Conservation (phyloP, 2,329 filamentous ascomycete species). For the Ceratocystis lukuohia region DNA sequence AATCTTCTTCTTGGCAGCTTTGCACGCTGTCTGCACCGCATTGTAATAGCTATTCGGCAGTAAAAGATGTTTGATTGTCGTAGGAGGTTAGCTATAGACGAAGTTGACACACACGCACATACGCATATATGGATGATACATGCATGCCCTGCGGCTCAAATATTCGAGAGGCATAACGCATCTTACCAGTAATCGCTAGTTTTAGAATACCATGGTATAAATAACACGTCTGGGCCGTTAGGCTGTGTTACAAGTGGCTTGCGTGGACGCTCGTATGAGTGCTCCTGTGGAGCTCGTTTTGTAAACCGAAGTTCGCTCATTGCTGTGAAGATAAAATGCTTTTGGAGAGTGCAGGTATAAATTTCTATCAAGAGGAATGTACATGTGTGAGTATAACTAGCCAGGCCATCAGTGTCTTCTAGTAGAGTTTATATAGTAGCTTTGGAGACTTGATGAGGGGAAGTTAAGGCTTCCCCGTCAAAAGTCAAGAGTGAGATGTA, state of each 20-base stretch:
- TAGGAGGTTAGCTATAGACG: neutral
- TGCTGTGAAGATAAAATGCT: neutral
- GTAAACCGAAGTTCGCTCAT: neutral
- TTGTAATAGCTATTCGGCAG: constrained; percentile 12
- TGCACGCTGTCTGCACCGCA: constrained; percentile 10
- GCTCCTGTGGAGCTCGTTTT: constrained; percentile 6
- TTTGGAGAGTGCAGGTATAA: neutral
- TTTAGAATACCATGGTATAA: constrained; percentile 10
- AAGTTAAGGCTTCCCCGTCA: neutral
- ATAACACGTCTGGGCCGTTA: neutral
- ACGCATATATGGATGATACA: neutral
- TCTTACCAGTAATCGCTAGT: constrained; percentile 15
- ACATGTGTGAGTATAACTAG: neutral
- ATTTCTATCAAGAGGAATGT: no score
- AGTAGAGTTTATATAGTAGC: neutral
- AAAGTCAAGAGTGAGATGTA: neutral
- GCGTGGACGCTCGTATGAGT: constrained; percentile 10
- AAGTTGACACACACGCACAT: neutral
- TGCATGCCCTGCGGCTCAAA: neutral
- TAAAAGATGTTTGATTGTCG: neutral
- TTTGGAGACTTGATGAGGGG: neutral
- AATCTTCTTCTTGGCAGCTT: constrained; percentile 15
- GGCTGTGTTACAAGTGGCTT: neutral
- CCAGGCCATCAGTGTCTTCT: neutral
- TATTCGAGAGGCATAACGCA: neutral